Evolutionary conservation across 176 grass and related monocot species (phyloP).

Genomic region (Carex littledalei): DNA sequence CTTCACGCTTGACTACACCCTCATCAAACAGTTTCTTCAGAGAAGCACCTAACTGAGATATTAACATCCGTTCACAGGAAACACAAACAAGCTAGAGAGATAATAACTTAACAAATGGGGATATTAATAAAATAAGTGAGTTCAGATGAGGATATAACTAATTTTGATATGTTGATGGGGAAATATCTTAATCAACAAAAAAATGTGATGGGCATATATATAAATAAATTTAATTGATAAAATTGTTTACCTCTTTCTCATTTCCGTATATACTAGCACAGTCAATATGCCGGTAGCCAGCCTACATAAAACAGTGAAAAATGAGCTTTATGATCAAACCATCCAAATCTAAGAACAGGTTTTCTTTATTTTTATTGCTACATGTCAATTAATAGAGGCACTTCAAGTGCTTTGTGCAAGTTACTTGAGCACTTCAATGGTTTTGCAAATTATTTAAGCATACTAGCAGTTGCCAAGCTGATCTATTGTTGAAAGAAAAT

Average conservation of each 20-base stretch:
- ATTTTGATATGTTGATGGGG: no score
- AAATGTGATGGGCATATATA: no score
- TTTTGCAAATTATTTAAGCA: conserved; percentile 3
- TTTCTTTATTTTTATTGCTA: background rate
- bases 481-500: background rate
- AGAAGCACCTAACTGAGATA: conserved; percentile 48
- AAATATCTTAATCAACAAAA: no score
- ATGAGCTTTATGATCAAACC: background rate
- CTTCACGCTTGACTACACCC: conserved; percentile 65
- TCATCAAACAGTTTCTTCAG: conserved; percentile 73
- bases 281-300: conserved; percentile 79
- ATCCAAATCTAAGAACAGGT: background rate
- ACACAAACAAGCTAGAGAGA: background rate
- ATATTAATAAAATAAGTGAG: no score
- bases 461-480: background rate
- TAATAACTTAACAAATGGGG: background rate
- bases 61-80: background rate
- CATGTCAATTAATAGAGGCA: background rate
- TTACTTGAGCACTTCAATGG: background rate
- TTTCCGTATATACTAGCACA: conserved; percentile 60
- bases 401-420: background rate
- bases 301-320: conserved; percentile 32
- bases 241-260: conserved; percentile 64
- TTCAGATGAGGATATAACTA: no score
- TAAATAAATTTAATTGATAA: background rate